Conservation (phyloP, 2,329 filamentous ascomycete species). For the Sporothrix brunneoviolacea region DNA sequence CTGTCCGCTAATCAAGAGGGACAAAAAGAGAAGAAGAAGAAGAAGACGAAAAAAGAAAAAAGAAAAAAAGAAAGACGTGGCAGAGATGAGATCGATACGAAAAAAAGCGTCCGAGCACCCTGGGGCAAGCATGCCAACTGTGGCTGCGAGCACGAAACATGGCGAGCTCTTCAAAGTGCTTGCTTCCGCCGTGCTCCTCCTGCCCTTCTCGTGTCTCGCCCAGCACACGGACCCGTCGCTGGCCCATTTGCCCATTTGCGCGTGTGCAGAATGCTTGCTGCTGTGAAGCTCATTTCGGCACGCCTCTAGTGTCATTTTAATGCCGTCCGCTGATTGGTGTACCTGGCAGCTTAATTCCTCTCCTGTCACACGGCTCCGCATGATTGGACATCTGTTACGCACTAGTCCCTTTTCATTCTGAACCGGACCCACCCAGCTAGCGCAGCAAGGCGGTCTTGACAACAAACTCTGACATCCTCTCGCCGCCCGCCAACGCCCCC, state of each 20-base stretch:
- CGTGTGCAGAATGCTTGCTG: not conserved
- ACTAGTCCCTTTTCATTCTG: not conserved
- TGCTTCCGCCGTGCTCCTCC: not conserved
- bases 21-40: too few species aligned
- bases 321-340: conserved; percentile 13
- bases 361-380: not conserved
- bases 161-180: not conserved
- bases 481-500: too few species aligned
- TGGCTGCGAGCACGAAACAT: conserved; percentile 5
- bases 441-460: conserved; percentile 7
- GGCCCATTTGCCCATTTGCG: too few species aligned
- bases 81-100: too few species aligned
- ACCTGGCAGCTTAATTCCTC: conserved; percentile 8
- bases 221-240: too few species aligned
- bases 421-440: not conserved
- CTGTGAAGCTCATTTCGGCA: conserved; percentile 17
- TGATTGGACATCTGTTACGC: not conserved
- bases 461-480: too few species aligned
- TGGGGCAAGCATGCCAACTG: not conserved
- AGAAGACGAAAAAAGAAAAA: not conserved
- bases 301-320: not conserved
- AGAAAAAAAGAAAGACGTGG: not conserved
- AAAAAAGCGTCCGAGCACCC: conserved; percentile 3
- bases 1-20: too few species aligned
- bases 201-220: too few species aligned